Percentiles rank a stretch among this genome's conserved stretches.
Evolutionary conservation across 768 basidiomycete species (phyloP).

Genomic region (Dioszegia crocea): DNA sequence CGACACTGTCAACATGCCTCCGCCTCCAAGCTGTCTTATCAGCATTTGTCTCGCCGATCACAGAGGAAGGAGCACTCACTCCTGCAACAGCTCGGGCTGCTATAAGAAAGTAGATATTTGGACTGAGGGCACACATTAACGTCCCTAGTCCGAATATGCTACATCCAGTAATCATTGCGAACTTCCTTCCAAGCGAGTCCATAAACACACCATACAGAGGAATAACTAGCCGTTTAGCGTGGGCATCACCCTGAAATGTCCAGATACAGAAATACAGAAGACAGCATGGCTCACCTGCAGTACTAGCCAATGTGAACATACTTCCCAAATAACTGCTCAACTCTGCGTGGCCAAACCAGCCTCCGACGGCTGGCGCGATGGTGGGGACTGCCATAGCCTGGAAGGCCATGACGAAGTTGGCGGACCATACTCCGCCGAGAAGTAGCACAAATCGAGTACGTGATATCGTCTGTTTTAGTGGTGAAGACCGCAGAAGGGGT

Average conservation of each 20-base stretch:
- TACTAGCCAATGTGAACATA: constrained; percentile 39
- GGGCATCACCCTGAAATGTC: background rate
- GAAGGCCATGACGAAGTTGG: constrained; percentile 48
- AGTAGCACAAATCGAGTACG: constrained; percentile 22
- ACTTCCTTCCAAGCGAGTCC: constrained; percentile 43
- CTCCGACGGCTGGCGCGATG: constrained; percentile 33
- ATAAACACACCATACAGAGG: constrained; percentile 47
- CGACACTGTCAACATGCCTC: constrained; percentile 46
- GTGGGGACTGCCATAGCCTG: constrained; percentile 47
- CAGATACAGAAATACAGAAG: background rate
- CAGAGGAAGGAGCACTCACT: constrained; percentile 13
- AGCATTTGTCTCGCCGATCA: background rate
- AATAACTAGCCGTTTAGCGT: constrained; percentile 32
- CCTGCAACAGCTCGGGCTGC: constrained; percentile 38
- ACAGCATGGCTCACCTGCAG: constrained; percentile 29
- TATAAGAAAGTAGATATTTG: constrained; percentile 34
- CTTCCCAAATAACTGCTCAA: constrained; percentile 44
- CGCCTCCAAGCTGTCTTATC: constrained; percentile 37
- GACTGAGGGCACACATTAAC: constrained; percentile 28
- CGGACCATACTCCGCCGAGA: constrained; percentile 33
- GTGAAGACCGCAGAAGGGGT: constrained; percentile 15
- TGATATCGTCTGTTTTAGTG: constrained; percentile 31
- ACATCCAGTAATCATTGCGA: constrained; percentile 44
- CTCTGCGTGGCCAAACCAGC: constrained; percentile 45
- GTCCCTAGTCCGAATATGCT: constrained; percentile 40